phyloP scores from a whole-genome alignment of 805 yeast species.

The Zygoascus tannicola region DNA sequence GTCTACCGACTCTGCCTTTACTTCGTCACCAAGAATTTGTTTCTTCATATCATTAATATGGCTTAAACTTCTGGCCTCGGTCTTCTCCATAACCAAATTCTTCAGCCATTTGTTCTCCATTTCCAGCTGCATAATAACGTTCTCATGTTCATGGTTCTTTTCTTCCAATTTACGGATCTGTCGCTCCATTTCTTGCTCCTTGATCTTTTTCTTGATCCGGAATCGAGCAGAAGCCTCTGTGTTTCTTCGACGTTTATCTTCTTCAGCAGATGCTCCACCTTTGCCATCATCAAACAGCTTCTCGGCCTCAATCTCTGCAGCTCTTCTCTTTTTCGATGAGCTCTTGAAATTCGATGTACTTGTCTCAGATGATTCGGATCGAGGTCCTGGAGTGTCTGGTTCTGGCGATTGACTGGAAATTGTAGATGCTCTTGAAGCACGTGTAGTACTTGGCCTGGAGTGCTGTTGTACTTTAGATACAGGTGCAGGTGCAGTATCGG shows the following conservation, averaged over 20 bases:
- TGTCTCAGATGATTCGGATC: not conserved
- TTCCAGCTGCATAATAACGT: conserved; percentile 71
- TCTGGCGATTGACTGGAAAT: not conserved
- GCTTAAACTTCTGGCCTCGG: conserved; percentile 29
- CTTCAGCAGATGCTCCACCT: conserved; percentile 33
- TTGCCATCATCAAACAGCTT: conserved; percentile 16
- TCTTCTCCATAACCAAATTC: conserved; percentile 73
- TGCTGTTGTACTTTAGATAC: not conserved
- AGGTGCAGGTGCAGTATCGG: not conserved
- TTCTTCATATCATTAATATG: conserved; percentile 21
- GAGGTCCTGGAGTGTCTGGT: not conserved
- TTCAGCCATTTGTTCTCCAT: conserved; percentile 86
- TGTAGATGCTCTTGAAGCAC: not conserved
- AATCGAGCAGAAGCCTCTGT: conserved; percentile 94
- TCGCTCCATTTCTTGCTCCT: conserved; percentile 85
- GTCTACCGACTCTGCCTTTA: not conserved
- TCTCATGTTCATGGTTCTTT: conserved; percentile 54
- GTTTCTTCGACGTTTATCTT: conserved; percentile 74
- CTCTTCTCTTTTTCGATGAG: not conserved
- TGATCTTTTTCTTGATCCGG: conserved; percentile 81
- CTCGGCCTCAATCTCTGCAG: not conserved
- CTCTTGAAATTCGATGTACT: not conserved
- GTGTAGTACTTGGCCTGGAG: not conserved
- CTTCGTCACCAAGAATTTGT: conserved; percentile 13
- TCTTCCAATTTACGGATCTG: conserved; percentile 65